Evolutionary conservation across 768 basidiomycete species (phyloP), one percentile per base, ranked within the genome.

Genomic region (Cyathus striatus): DNA sequence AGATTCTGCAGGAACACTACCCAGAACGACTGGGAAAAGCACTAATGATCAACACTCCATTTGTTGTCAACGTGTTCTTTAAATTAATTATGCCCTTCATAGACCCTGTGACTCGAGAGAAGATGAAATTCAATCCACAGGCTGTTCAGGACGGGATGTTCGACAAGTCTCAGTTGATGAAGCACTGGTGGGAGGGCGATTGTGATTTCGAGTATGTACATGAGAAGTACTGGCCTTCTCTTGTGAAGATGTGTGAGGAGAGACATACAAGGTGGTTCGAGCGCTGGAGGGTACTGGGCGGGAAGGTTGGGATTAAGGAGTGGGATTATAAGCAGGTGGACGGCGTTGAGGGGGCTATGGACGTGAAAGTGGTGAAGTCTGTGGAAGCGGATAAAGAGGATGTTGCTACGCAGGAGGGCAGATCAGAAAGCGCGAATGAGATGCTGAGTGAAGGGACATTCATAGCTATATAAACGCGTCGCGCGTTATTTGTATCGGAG

Each of bases 11-110:
- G 53, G 75, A 79, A 17, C 88, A 92, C 56, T 92, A 90, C 53
- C 90, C 90, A 0, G 92, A 95, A 59, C 80, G 92, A 2, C 79
- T 95, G 24, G 90, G 88, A 18, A 56, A 69, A 10, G 76, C 89
- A 1, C 62, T 90, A 32, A 78, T 91, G 53, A 70, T 83, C 45
- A 87, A 92, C 52, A 73, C 92, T 14, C 90, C 91, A 3, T 91
- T 80, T 67, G 57, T 89, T 39, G 56, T 91, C 40, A 78, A 76
- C 43, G 70, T 78, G 0, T 90, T 91, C 63, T 84, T 79, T 70
- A 88, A 83, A 50, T 60, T 90, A 50, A 81, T 91, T 54, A 76
- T 67, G 50, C 86, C 90, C 1, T 83, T 92, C 56, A 76, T 93
- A 40, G 91, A 94, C 62, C 88, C 91, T 2, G 59, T 90, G 45